Evolutionary conservation across 805 yeast species (phyloP).

Genomic region (Brettanomyces sp.): DNA sequence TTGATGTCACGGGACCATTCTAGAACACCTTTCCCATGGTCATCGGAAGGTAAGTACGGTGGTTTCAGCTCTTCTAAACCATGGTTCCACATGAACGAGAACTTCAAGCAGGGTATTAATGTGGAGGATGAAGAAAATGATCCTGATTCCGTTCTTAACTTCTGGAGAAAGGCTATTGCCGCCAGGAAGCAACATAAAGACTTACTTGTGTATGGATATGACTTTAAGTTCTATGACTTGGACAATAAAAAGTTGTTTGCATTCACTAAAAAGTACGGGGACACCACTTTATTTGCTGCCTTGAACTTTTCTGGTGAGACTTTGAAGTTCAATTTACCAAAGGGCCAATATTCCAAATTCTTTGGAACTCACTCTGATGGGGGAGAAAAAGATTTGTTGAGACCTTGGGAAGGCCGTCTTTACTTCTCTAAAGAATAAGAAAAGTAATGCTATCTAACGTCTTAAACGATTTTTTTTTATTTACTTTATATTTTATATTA

Average conservation of each 20-base stretch:
- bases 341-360: neutral
- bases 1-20: conserved; percentile 2
- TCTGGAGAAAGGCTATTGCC: conserved; percentile 35
- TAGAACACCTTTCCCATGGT: conserved; percentile 3
- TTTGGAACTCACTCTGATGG: neutral
- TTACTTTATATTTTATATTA: too few relatives aligned
- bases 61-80: conserved; percentile 27
- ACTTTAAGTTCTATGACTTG: neutral
- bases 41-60: neutral
- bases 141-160: conserved; percentile 34
- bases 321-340: neutral
- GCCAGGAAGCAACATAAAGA: conserved; percentile 37
- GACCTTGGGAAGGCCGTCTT: neutral
- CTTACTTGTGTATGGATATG: conserved; percentile 35
- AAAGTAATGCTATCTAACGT: too few relatives aligned
- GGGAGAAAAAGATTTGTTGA: neutral
- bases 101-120: conserved; percentile 35
- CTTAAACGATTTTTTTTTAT: too few relatives aligned
- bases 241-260: neutral
- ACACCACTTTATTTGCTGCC: neutral
- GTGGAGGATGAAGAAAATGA: conserved; percentile 37
- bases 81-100: conserved; percentile 45
- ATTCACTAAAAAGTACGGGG: neutral
- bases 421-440: neutral
- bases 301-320: neutral